Base-by-base conservation (phyloP, 1,284 basidiomycete genomes). In the Paramarasmius palmivorus region DNA sequence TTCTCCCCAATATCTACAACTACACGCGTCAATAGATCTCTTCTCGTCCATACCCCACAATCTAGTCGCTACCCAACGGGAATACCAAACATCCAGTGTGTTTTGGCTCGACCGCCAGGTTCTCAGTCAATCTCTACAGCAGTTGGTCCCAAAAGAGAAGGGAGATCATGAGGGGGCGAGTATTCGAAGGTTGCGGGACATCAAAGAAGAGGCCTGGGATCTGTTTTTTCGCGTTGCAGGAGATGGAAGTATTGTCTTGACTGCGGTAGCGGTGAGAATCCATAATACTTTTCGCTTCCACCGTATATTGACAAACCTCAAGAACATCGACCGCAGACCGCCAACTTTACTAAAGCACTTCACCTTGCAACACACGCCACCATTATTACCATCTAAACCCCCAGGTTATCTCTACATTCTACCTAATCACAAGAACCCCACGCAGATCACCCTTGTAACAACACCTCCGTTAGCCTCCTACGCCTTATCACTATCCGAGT, bases 311-410 rank as follows among this genome's bases (percentile, higher is more conserved):
- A 60, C 29, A 32, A 45, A 34, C 26, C 19, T 46, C 15, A 56
- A 84, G 93, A 94, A 95, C 68, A 84, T 96, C 57, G 92, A 95
- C 64, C 80, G 88, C n/a, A 82, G 88, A 59, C 93, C 94, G 4
- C 93, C 93, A 1, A 94, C 93, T 1, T 75, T 95, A 7, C 76
- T 95, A 34, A 84, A 82, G 63, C 85, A 90, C 49, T 87, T 92
- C 62, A 84, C 82, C 2, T 70, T 94, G 14, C 82, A 90, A 23
- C 81, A 86, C 55, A 80, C 83, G 3, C 74, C 74, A 9, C 78
- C 84, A 12, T 69, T 71, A 1, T 68, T 74, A 12, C 69, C 88
- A 26, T 70, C 73, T 25, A 68, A 64, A 4, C 69, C 71, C 35
- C 83, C 82, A 12, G 63, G 65, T 14, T 73, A 82, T 59, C 69